phyloP scores from a whole-genome alignment of 441 rosid genomes.

The Manihot esculenta region DNA sequence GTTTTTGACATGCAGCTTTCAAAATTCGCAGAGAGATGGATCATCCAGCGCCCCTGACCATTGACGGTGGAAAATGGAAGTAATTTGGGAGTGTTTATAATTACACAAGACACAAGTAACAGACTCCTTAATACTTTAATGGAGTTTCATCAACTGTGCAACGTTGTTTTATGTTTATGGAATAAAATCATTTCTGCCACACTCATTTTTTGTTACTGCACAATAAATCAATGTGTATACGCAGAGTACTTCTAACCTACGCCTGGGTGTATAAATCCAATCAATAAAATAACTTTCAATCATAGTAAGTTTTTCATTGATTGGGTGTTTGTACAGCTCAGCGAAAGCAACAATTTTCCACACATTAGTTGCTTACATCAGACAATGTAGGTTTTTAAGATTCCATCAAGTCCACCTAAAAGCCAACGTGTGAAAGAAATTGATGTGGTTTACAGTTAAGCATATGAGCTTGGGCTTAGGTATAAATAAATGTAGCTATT shows the following conservation, averaged over 20 bases:
- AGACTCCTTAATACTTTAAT: slow-evolving; percentile 8
- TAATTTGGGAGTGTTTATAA: slow-evolving; percentile 19
- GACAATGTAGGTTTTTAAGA: too few relatives aligned
- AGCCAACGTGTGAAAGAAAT: neutral
- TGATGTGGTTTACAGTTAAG: neutral
- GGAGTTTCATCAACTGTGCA: slow-evolving; percentile 11
- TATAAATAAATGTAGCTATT: neutral
- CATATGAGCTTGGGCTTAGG: too few relatives aligned
- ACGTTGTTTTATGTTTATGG: slow-evolving; percentile 15
- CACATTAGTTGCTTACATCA: too few relatives aligned
- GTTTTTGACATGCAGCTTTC: slow-evolving; percentile 7
- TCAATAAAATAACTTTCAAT: too few relatives aligned
- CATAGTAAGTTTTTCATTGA: too few relatives aligned
- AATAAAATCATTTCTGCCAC: slow-evolving; percentile 27
- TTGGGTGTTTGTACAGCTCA: too few relatives aligned
- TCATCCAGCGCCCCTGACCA: slow-evolving; percentile 16
- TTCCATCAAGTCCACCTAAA: neutral
- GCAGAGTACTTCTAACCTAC: too few relatives aligned
- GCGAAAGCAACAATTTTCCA: too few relatives aligned
- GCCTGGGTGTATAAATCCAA: too few relatives aligned
- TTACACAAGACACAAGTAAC: slow-evolving; percentile 20
- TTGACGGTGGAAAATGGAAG: neutral
- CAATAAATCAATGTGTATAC: too few relatives aligned
- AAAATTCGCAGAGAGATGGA: slow-evolving; percentile 19
- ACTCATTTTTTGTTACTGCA: neutral